phyloP scores from a whole-genome alignment of 2,329 filamentous ascomycete species.

The Pseudogymnoascus sp. region DNA sequence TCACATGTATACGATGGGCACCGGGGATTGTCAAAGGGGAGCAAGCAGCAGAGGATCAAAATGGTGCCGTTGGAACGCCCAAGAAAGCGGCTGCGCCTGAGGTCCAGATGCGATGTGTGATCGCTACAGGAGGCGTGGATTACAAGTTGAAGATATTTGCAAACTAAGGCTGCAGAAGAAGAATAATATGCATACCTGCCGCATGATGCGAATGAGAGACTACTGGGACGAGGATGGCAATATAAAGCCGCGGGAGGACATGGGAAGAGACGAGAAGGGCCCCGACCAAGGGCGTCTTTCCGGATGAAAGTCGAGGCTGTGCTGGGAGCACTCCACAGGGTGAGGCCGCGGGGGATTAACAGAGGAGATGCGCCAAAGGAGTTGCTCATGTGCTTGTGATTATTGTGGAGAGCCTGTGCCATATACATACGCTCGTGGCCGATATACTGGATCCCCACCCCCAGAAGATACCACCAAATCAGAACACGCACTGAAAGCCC shows the following conservation, averaged over 20 bases:
- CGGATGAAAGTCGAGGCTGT: background rate
- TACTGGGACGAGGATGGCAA: background rate
- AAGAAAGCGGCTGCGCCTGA: slow-evolving; percentile 37
- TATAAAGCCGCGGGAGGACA: background rate
- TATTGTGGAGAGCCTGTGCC: background rate
- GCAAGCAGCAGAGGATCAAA: slow-evolving; percentile 36
- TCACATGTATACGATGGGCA: slow-evolving; percentile 82
- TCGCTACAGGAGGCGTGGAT: slow-evolving; percentile 83
- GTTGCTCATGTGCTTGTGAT: background rate
- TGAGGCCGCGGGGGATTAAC: no score
- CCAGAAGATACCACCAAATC: background rate
- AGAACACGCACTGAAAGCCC: background rate
- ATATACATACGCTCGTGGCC: background rate
- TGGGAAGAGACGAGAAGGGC: background rate
- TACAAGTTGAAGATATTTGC: slow-evolving; percentile 73
- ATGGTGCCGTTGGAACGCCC: slow-evolving; percentile 36
- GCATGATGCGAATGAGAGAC: background rate
- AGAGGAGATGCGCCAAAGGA: background rate
- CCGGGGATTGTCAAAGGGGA: slow-evolving; percentile 62
- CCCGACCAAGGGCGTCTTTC: background rate
- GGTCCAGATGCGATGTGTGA: slow-evolving; percentile 69
- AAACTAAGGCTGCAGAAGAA: background rate
- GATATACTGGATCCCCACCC: background rate
- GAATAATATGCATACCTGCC: no score
- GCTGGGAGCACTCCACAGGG: background rate